phyloP scores from a whole-genome alignment of 2,329 filamentous ascomycete species.

The Hymenoscyphus albidus region DNA sequence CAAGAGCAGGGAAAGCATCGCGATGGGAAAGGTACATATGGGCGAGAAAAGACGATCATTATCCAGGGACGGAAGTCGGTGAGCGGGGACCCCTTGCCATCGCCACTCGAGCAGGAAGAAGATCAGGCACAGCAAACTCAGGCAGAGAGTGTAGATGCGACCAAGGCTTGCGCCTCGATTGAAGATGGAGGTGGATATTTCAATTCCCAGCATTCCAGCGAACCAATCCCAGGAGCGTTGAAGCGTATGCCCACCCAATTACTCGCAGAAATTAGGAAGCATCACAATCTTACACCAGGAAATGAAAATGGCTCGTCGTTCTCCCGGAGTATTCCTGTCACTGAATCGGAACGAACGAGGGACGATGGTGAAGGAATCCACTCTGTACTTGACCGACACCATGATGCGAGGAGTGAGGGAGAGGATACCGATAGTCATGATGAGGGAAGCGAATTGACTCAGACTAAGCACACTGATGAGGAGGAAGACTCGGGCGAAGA shows the following conservation, averaged over 20 bases:
- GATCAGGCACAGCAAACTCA: neutral
- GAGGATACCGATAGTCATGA: conserved; percentile 30
- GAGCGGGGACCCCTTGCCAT: conserved; percentile 11
- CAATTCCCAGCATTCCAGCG: conserved; percentile 20
- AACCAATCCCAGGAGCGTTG: conserved; percentile 22
- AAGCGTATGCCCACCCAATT: conserved; percentile 30
- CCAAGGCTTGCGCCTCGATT: conserved; percentile 17
- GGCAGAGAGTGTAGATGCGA: conserved; percentile 20
- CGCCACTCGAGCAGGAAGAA: conserved; percentile 15
- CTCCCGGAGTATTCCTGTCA: conserved; percentile 33
- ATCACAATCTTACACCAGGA: conserved; percentile 34
- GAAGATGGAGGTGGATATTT: conserved; percentile 26
- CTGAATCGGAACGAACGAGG: conserved; percentile 28
- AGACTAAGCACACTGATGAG: conserved; percentile 35
- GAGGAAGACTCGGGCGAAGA: conserved; percentile 68
- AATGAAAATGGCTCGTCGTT: conserved; percentile 32
- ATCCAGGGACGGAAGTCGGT: neutral
- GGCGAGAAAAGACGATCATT: neutral
- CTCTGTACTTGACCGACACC: conserved; percentile 5
- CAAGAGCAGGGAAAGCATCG: conserved; percentile 13
- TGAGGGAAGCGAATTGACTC: conserved; percentile 38
- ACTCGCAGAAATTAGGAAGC: conserved; percentile 33
- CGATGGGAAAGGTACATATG: conserved; percentile 1
- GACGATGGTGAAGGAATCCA: conserved; percentile 12
- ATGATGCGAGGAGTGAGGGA: conserved; percentile 6